phyloP scores from a whole-genome alignment of 2,329 filamentous ascomycete genomes.

The Ophiostoma himal-ulmi region DNA sequence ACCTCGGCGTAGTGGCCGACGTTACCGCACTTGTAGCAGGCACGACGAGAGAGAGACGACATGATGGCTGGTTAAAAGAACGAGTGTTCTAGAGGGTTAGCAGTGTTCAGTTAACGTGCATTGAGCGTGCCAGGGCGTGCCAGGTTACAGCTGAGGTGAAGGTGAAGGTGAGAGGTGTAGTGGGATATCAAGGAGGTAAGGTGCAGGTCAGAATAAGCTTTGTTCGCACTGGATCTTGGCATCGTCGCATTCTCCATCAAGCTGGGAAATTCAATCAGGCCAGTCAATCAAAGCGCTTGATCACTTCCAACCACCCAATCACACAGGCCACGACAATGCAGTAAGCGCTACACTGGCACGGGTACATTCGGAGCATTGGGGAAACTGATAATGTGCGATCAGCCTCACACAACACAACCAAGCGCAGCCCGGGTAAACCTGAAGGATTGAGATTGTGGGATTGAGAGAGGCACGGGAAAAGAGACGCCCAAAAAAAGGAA shows the following conservation, averaged over 20 bases:
- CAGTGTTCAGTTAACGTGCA: neutral
- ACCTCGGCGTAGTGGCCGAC: slow-evolving; percentile 80
- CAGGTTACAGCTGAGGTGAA: neutral
- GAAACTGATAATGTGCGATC: neutral
- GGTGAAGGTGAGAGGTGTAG: neutral
- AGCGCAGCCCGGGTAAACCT: neutral
- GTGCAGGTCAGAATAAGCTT: neutral
- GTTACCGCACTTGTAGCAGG: slow-evolving; percentile 79
- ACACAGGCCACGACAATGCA: neutral
- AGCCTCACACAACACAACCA: neutral
- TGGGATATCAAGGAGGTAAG: neutral
- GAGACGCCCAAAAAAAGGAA: neutral
- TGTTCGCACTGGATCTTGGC: neutral
- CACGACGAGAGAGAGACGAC: slow-evolving; percentile 75
- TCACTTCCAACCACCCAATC: neutral
- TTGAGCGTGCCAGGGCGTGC: too few species aligned
- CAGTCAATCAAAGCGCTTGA: neutral
- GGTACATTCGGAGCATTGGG: neutral
- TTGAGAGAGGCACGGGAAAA: neutral
- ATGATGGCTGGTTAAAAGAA: slow-evolving; percentile 42
- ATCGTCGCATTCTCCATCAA: neutral
- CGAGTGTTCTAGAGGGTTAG: slow-evolving; percentile 21
- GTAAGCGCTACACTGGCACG: neutral
- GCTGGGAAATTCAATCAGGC: too few species aligned
- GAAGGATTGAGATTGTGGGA: neutral